A percentile compares a stretch with the other conserved stretches of the same genome.
phyloP scores from a whole-genome alignment of 2,329 filamentous ascomycete species.

The Aspergillus melleus region DNA sequence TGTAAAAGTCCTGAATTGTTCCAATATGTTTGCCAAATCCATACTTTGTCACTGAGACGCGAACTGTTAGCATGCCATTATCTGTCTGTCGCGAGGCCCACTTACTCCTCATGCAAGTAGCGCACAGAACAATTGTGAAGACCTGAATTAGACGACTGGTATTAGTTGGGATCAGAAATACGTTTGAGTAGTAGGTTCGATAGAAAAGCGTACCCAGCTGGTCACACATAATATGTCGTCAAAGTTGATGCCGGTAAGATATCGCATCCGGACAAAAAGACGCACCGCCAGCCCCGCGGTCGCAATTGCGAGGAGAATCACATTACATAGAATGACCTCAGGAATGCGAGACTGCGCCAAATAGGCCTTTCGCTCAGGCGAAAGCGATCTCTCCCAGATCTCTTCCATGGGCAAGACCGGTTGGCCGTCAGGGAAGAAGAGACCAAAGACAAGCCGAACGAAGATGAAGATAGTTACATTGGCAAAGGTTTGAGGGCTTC shows the following conservation, averaged over 20 bases:
- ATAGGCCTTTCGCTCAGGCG: conserved; percentile 12
- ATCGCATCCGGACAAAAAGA: background rate
- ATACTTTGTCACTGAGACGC: background rate
- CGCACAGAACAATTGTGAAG: background rate
- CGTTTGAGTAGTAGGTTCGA: no score
- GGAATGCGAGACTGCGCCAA: conserved; percentile 11
- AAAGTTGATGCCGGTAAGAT: background rate
- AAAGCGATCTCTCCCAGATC: conserved; percentile 10
- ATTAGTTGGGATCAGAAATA: background rate
- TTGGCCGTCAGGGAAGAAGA: conserved; percentile 5
- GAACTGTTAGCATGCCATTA: background rate
- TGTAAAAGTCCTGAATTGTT: background rate
- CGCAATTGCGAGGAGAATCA: conserved; percentile 6
- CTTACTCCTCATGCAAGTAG: background rate
- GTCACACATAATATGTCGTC: background rate
- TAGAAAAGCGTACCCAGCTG: background rate
- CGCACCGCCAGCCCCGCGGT: background rate
- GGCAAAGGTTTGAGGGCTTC: background rate
- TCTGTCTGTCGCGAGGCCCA: background rate
- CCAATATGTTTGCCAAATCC: background rate
- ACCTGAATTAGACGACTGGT: background rate
- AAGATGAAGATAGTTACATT: background rate
- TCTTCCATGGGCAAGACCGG: conserved; percentile 12
- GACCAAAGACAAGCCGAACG: background rate
- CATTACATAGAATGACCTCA: conserved; percentile 18